phyloP scores from a whole-genome alignment of 768 basidiomycete genomes.

The Pleurotus djamor region DNA sequence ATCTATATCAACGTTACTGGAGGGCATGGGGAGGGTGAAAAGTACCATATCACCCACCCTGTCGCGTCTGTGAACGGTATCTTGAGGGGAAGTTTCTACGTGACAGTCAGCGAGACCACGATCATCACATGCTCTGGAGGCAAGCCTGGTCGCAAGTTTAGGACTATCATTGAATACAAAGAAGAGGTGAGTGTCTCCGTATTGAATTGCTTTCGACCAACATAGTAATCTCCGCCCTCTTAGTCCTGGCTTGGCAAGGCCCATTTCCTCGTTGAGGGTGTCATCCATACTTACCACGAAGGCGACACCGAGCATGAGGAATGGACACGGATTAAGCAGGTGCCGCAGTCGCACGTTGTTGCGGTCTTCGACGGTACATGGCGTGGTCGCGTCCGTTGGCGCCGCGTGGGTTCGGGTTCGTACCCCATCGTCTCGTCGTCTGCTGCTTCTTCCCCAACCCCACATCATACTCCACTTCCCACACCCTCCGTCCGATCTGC shows the following conservation, averaged over 20 bases:
- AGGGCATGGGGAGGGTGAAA: conserved; percentile 73
- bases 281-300: conserved; percentile 80
- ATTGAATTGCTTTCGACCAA: neutral
- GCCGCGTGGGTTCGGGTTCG: conserved; percentile 48
- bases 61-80: conserved; percentile 90
- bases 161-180: conserved; percentile 91
- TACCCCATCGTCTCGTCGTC: conserved; percentile 38
- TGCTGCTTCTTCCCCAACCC: conserved; percentile 44
- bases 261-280: conserved; percentile 83
- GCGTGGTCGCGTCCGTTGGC: conserved; percentile 82
- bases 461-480: conserved; percentile 42
- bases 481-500: conserved; percentile 29
- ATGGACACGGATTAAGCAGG: conserved; percentile 89
- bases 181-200: conserved; percentile 72
- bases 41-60: conserved; percentile 89
- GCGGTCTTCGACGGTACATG: conserved; percentile 89
- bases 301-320: conserved; percentile 60
- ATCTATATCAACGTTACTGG: conserved; percentile 79
- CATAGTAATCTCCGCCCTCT: neutral
- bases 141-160: conserved; percentile 56
- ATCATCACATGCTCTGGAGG: conserved; percentile 81
- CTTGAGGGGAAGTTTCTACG: conserved; percentile 87
- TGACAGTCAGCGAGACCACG: conserved; percentile 78
- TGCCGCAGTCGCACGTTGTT: conserved; percentile 74
- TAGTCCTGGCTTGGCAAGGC: conserved; percentile 90